These are phyloP conservation scores for Ustilago lituana DNA, from an alignment of 1,284 basidiomycete species.

Conservation along the genomic window DNA sequence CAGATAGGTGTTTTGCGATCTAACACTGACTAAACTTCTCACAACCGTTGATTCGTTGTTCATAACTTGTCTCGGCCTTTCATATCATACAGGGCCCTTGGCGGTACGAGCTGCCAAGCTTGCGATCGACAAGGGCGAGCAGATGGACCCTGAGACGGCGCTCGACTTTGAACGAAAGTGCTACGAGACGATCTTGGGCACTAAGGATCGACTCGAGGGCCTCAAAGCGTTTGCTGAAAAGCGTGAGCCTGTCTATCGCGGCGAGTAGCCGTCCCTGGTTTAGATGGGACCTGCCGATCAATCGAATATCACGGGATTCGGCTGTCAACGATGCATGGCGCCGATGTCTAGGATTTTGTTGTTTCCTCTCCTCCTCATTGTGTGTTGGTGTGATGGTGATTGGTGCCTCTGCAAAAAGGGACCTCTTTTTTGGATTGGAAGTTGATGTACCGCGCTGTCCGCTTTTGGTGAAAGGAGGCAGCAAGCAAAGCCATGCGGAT, in stretches of 20 bases:
- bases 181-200: constrained; percentile 83
- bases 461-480: constrained; percentile 1
- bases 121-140: constrained; percentile 82
- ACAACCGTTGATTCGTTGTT: too few species aligned
- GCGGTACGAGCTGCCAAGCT: constrained; percentile 88
- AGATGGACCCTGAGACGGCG: constrained; percentile 75
- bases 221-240: constrained; percentile 89
- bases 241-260: constrained; percentile 81
- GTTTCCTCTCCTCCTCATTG: too few species aligned
- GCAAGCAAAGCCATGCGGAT: background rate
- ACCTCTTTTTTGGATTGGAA: too few species aligned
- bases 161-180: constrained; percentile 87
- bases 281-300: too few species aligned
- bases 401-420: too few species aligned
- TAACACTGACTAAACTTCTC: constrained; percentile 13
- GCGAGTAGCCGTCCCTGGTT: constrained; percentile 72
- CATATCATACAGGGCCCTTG: constrained; percentile 78
- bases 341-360: background rate
- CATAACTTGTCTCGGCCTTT: too few species aligned
- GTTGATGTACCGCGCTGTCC: too few species aligned
- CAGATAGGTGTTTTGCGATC: constrained; percentile 4
- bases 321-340: background rate
- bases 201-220: constrained; percentile 83
- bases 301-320: background rate
- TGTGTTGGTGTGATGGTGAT: too few species aligned